Evolutionary conservation across 257 asterid genomes (phyloP).

Genomic region (Paraleonurus japonicus): DNA sequence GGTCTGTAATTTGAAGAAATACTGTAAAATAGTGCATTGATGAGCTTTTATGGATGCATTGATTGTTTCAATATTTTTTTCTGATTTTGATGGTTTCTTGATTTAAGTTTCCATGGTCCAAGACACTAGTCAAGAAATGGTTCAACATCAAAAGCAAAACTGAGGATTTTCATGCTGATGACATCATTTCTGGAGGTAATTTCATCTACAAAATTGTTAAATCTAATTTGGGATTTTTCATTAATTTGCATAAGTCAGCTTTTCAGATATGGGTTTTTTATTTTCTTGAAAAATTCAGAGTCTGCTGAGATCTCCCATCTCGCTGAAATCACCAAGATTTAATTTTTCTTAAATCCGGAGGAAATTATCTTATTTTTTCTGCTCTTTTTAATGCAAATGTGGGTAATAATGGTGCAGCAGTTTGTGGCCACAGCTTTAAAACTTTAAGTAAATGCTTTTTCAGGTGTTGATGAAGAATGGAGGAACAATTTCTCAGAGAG

Average conservation of each 20-base stretch:
- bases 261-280: slow-evolving; percentile 4
- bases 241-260: slow-evolving; percentile 27
- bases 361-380: slow-evolving; percentile 17
- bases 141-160: slow-evolving; percentile 78
- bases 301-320: slow-evolving; percentile 37
- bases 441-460: slow-evolving; percentile 46
- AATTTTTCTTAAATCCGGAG: too few relatives aligned
- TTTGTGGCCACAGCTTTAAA: slow-evolving; percentile 49
- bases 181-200: slow-evolving; percentile 57
- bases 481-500: slow-evolving; percentile 74
- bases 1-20: slow-evolving; percentile 39
- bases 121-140: slow-evolving; percentile 94
- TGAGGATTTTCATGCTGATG: slow-evolving; percentile 94
- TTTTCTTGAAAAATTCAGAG: too few relatives aligned
- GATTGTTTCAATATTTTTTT: slow-evolving; percentile 33
- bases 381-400: slow-evolving; percentile 37
- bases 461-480: slow-evolving; percentile 98
- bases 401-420: slow-evolving; percentile 48
- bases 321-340: slow-evolving; percentile 28
- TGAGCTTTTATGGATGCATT: slow-evolving; percentile 35
- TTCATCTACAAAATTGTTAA: slow-evolving; percentile 20
- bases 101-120: slow-evolving; percentile 78
- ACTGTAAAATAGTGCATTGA: slow-evolving; percentile 31
- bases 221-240: slow-evolving; percentile 24
- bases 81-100: slow-evolving; percentile 26